These are phyloP conservation scores for Ceratocystis variospora DNA, from an alignment of 2,329 filamentous ascomycete genomes.

Conservation along the genomic window DNA sequence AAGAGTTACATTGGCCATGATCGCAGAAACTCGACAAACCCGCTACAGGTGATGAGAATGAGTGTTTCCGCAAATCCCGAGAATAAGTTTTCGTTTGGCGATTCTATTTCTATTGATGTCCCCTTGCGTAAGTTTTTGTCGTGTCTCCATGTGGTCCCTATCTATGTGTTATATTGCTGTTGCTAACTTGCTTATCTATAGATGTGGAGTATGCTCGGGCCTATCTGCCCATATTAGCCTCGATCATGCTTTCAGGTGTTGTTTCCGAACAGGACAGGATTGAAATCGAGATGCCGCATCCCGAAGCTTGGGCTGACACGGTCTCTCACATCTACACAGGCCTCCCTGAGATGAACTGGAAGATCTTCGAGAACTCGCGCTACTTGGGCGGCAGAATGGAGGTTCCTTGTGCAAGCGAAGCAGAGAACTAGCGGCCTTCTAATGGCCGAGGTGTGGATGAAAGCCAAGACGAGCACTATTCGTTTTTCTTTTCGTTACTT, in stretches of 20 bases:
- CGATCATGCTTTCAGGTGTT: constrained; percentile 41
- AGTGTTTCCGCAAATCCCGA: background rate
- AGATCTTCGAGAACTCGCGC: constrained; percentile 38
- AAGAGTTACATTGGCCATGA: constrained; percentile 11
- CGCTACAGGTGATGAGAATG: constrained; percentile 5
- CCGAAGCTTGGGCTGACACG: constrained; percentile 42
- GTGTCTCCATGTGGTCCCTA: background rate
- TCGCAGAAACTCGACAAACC: constrained; percentile 12
- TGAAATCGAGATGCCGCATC: constrained; percentile 44
- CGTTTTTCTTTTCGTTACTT: too few species aligned
- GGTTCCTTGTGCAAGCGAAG: too few species aligned
- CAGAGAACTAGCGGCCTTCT: too few species aligned
- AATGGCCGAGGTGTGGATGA: too few species aligned
- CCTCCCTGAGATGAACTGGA: constrained; percentile 32
- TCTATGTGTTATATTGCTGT: background rate
- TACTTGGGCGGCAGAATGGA: constrained; percentile 39
- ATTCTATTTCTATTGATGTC: constrained; percentile 25
- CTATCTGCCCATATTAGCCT: constrained; percentile 40
- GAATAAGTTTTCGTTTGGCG: background rate
- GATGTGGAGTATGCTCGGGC: constrained; percentile 36
- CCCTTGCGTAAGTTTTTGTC: constrained; percentile 34
- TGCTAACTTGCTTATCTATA: constrained; percentile 22
- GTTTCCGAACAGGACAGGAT: constrained; percentile 39
- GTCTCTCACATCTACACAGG: constrained; percentile 43
- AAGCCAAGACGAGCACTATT: too few species aligned